These are phyloP conservation scores for Sclerotinia glacialis DNA, from an alignment of 2,329 filamentous ascomycete species.

Conservation along the genomic window DNA sequence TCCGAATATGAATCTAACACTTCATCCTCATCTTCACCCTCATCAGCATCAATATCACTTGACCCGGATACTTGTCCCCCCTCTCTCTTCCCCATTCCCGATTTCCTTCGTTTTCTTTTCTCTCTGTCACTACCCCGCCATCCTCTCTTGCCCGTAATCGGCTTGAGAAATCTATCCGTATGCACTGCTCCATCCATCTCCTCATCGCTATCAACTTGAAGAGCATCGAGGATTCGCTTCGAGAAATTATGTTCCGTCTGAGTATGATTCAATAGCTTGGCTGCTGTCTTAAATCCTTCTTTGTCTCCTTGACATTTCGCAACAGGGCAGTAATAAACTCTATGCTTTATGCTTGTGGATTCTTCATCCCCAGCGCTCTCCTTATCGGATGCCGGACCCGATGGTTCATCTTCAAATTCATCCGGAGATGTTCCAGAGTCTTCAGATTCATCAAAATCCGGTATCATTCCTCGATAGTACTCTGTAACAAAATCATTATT, in stretches of 20 bases:
- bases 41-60: background rate
- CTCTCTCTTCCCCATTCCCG: conserved; percentile 22
- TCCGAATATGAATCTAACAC: background rate
- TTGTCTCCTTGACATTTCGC: conserved; percentile 41
- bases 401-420: conserved; percentile 11
- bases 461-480: conserved; percentile 35
- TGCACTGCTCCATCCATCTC: conserved; percentile 63
- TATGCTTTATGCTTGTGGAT: background rate
- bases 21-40: background rate
- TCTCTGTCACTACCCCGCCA: conserved; percentile 24
- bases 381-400: background rate
- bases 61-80: background rate
- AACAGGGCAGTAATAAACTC: conserved; percentile 41
- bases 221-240: conserved; percentile 55
- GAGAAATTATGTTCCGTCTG: conserved; percentile 44
- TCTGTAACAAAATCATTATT: conserved; percentile 22
- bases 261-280: conserved; percentile 46
- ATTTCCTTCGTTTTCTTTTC: conserved; percentile 37
- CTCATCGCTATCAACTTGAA: conserved; percentile 34
- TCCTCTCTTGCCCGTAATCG: conserved; percentile 42
- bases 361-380: background rate
- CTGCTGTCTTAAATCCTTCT: conserved; percentile 42
- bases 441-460: conserved; percentile 23
- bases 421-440: background rate
- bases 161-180: conserved; percentile 63